Percentiles rank a stretch among this genome's conserved stretches.
Conservation (phyloP, 257 asterid genomes). For the Lycium ferocissimum region DNA sequence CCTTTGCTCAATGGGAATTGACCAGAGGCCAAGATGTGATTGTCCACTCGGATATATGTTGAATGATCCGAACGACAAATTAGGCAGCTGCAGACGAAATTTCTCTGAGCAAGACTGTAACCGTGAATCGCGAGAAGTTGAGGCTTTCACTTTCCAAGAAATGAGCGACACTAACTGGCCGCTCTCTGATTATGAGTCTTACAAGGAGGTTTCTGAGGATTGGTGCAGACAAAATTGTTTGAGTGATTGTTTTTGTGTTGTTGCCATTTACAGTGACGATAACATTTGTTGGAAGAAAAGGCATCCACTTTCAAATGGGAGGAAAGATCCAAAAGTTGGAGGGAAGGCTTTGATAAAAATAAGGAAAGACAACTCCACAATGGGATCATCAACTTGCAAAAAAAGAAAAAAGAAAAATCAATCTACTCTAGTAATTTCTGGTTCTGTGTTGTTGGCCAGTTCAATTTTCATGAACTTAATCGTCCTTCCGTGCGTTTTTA, state of each 20-base stretch:
- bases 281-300: conserved; percentile 70
- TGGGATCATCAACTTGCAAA: conserved; percentile 2
- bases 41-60: conserved; percentile 52
- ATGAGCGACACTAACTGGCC: conserved; percentile 28
- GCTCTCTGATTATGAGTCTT: conserved; percentile 25
- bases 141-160: conserved; percentile 28
- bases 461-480: not conserved
- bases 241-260: conserved; percentile 63
- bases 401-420: conserved; percentile 10
- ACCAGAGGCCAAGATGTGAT: conserved; percentile 46
- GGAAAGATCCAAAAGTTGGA: conserved; percentile 8
- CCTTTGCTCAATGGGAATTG: conserved; percentile 45
- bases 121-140: conserved; percentile 16
- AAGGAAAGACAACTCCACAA: not conserved
- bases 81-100: conserved; percentile 28
- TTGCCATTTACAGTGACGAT: conserved; percentile 36
- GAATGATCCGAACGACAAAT: conserved; percentile 47
- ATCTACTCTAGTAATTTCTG: not conserved
- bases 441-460: conserved; percentile 14
- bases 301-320: conserved; percentile 35
- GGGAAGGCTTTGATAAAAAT: conserved; percentile 54
- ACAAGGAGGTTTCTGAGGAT: conserved; percentile 47
- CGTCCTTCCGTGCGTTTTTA: not conserved
- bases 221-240: conserved; percentile 50
- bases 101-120: conserved; percentile 43